These are phyloP conservation scores for Alternaria triticimaculans DNA, from an alignment of 2,329 filamentous ascomycete species.

Conservation along the genomic window DNA sequence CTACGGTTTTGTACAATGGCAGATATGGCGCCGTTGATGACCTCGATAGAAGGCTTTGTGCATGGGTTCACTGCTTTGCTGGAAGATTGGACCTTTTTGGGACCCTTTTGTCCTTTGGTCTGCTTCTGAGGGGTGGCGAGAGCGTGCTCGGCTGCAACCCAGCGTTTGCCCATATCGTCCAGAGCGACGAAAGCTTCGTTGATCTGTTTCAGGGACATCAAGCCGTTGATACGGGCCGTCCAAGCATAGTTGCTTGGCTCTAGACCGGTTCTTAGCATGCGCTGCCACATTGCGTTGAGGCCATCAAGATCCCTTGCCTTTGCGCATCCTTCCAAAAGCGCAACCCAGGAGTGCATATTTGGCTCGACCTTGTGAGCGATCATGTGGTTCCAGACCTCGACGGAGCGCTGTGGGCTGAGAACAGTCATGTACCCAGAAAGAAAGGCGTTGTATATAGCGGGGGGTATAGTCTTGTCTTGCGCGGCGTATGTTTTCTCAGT, in stretches of 20 bases:
- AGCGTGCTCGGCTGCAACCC: slow-evolving; percentile 54
- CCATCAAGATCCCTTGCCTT: slow-evolving; percentile 64
- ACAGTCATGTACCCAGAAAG: slow-evolving; percentile 57
- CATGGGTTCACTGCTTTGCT: slow-evolving; percentile 48
- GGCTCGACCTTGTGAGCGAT: slow-evolving; percentile 62
- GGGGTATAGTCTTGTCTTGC: slow-evolving; percentile 29
- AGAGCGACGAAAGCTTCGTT: slow-evolving; percentile 68
- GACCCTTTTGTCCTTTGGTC: slow-evolving; percentile 13
- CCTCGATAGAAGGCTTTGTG: slow-evolving; percentile 66
- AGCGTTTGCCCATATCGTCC: slow-evolving; percentile 68
- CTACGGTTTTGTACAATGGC: slow-evolving; percentile 58
- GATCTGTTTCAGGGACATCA: slow-evolving; percentile 64
- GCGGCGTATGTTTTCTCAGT: slow-evolving; percentile 24
- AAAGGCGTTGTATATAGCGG: slow-evolving; percentile 53
- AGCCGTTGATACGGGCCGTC: slow-evolving; percentile 72
- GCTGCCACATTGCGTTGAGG: slow-evolving; percentile 71
- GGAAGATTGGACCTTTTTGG: slow-evolving; percentile 12
- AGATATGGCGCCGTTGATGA: slow-evolving; percentile 74
- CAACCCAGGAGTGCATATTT: slow-evolving; percentile 71
- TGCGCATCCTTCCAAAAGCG: slow-evolving; percentile 75
- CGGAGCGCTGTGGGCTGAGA: slow-evolving; percentile 51
- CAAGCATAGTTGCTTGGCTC: slow-evolving; percentile 71
- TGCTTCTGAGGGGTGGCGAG: slow-evolving; percentile 15
- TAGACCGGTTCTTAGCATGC: slow-evolving; percentile 64
- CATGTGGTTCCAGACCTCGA: slow-evolving; percentile 66